phyloP scores from a whole-genome alignment of 78 protist species.

The Dictyostelium firmibasis region DNA sequence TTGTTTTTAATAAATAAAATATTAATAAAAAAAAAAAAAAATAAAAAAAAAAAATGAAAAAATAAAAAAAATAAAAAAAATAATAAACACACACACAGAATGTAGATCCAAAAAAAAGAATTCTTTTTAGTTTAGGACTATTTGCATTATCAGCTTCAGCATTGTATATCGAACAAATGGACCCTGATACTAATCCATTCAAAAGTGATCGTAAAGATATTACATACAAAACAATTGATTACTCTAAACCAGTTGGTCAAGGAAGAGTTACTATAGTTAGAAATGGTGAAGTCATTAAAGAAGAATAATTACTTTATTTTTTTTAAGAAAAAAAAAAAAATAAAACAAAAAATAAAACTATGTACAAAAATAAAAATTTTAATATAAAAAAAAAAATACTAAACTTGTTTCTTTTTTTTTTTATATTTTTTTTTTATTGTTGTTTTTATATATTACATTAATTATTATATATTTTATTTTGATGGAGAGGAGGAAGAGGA shows the following conservation, averaged over 20 bases:
- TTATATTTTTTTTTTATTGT: background rate
- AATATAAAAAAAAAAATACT: background rate
- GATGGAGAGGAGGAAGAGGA: background rate
- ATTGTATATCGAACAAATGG: conserved; percentile 1
- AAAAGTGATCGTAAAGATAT: background rate
- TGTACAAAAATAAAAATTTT: background rate
- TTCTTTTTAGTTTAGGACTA: background rate
- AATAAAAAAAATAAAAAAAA: background rate
- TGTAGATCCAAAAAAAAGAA: conserved; percentile 5
- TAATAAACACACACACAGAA: background rate
- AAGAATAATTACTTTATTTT: background rate
- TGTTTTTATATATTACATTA: background rate
- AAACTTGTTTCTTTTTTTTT: too few species aligned
- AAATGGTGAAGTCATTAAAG: background rate
- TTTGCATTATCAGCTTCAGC: conserved; percentile 26
- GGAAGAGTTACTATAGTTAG: conserved; percentile 7
- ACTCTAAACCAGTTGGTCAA: background rate
- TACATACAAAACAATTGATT: conserved; percentile 1
- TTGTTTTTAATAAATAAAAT: background rate
- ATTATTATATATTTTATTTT: background rate
- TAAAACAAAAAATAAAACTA: background rate
- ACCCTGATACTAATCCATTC: conserved; percentile 3
- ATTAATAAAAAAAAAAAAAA: background rate
- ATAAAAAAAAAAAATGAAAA: background rate
- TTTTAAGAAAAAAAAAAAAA: background rate